Conservation (phyloP, 177 flowering plant genomes). For the Tripterygium wilfordii region DNA sequence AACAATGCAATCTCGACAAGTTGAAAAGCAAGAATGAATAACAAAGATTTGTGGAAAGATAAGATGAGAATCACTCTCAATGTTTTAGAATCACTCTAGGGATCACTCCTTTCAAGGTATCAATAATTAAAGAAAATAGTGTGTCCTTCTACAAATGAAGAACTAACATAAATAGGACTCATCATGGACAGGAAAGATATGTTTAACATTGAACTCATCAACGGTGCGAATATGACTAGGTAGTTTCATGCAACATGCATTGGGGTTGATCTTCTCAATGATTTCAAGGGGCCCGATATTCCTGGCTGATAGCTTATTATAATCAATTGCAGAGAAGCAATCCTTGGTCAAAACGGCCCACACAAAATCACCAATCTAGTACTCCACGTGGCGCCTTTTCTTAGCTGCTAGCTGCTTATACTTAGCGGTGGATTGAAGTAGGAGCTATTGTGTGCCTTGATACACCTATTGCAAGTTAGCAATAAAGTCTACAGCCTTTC, state of each 20-base stretch:
- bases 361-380: background rate
- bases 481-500: background rate
- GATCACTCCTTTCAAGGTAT: too few species aligned
- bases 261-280: background rate
- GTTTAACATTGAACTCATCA: too few species aligned
- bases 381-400: background rate
- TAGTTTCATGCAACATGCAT: background rate
- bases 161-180: too few species aligned
- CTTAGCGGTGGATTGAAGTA: background rate
- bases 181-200: background rate
- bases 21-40: too few species aligned
- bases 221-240: constrained; percentile 1
- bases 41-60: too few species aligned
- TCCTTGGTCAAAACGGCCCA: constrained; percentile 2
- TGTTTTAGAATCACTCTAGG: too few species aligned
- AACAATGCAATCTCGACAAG: too few species aligned
- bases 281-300: background rate
- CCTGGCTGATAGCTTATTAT: background rate
- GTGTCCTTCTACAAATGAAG: too few species aligned
- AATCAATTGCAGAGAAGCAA: background rate
- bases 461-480: background rate
- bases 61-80: too few species aligned
- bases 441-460: background rate
- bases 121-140: too few species aligned
- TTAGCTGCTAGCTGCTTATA: background rate